Evolutionary conservation across 2,329 filamentous ascomycete genomes (phyloP).

Genomic region (Phoma sp.): DNA sequence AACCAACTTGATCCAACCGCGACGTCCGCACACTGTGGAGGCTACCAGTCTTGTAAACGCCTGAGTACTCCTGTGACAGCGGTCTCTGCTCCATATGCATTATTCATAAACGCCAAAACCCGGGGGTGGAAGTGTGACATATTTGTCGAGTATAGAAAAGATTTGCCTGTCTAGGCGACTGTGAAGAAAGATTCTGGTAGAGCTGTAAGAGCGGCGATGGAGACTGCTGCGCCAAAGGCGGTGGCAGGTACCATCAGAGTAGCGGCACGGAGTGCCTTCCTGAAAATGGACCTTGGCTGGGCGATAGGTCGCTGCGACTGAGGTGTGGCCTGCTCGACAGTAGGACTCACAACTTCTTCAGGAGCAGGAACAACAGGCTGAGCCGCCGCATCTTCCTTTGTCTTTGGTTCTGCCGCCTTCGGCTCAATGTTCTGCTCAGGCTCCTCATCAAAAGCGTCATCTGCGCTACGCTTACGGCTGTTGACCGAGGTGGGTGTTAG

Average conservation of each 20-base stretch:
- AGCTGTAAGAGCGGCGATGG: conserved; percentile 29
- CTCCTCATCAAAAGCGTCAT: conserved; percentile 16
- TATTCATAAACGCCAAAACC: conserved; percentile 3
- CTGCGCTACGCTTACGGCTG: conserved; percentile 43
- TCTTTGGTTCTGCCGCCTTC: conserved; percentile 15
- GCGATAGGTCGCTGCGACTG: conserved; percentile 9
- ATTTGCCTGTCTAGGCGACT: conserved; percentile 1
- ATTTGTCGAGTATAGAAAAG: not conserved
- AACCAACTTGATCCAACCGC: not conserved
- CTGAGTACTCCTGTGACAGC: not conserved
- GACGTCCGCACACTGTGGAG: not conserved
- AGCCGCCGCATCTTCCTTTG: conserved; percentile 1
- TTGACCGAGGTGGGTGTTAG: conserved; percentile 39
- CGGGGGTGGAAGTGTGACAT: not conserved
- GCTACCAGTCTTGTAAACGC: not conserved
- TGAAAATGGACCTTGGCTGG: conserved; percentile 25
- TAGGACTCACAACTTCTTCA: not conserved
- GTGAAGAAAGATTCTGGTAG: conserved; percentile 34
- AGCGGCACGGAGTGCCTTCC: conserved; percentile 22
- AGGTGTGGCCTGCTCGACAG: not conserved
- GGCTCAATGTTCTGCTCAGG: not conserved
- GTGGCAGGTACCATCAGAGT: conserved; percentile 23
- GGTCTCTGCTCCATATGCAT: not conserved
- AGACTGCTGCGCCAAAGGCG: conserved; percentile 24
- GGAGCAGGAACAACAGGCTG: not conserved